phyloP scores from a whole-genome alignment of 331 rosid species.

The Pyrus hybrid region DNA sequence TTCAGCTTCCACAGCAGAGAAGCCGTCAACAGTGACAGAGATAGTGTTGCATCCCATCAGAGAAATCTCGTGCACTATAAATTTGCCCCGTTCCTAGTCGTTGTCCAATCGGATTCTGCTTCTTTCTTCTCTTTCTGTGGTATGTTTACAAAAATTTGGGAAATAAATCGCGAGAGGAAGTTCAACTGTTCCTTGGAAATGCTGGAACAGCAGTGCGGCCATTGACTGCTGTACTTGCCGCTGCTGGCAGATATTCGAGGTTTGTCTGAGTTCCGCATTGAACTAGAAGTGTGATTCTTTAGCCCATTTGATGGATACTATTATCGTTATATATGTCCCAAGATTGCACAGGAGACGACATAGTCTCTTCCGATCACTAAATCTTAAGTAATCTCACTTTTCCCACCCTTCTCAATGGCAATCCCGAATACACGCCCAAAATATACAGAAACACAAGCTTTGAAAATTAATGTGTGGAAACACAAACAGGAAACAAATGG shows the following conservation, averaged over 20 bases:
- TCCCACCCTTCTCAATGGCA: no score
- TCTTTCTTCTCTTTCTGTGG: no score
- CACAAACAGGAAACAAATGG: no score
- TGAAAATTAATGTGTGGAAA: no score
- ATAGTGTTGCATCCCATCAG: neutral
- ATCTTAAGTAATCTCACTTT: no score
- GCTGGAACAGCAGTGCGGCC: constrained; percentile 99
- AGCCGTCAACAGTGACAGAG: neutral
- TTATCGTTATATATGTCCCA: neutral
- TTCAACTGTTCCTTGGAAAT: constrained; percentile 83
- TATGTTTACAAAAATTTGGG: neutral
- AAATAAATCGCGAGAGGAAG: constrained; percentile 37
- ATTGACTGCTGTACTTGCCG: constrained; percentile 83
- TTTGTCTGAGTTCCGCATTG: constrained; percentile 12
- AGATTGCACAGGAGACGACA: no score
- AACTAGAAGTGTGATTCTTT: neutral
- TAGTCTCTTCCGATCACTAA: no score
- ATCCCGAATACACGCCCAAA: no score
- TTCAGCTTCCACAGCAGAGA: neutral
- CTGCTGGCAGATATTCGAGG: constrained; percentile 91
- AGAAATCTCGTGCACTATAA: neutral
- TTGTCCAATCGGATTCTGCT: constrained; percentile 21
- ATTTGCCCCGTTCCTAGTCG: no score
- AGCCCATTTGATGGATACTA: neutral
- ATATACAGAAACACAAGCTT: no score